Evolutionary conservation across 768 basidiomycete genomes (phyloP).

Genomic region (Rhizopogon vesiculosus): DNA sequence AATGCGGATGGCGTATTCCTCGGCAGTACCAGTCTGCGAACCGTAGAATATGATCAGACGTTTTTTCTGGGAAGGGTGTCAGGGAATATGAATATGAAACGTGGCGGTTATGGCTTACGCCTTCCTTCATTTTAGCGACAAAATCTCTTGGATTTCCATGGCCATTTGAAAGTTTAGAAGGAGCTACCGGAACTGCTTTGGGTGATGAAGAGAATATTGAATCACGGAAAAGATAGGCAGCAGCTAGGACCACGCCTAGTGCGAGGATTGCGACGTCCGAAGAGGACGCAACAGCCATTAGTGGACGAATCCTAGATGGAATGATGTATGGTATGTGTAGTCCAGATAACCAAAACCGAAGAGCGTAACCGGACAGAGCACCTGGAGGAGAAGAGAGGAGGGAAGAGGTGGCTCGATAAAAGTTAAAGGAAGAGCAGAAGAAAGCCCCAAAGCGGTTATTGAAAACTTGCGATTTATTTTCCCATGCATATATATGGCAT

Average conservation of each 20-base stretch:
- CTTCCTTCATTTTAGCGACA: constrained; percentile 89
- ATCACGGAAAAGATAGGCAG: constrained; percentile 80
- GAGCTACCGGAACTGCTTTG: constrained; percentile 44
- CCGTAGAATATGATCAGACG: constrained; percentile 97
- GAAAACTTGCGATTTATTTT: too few species aligned
- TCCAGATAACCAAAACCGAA: neutral
- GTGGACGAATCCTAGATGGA: constrained; percentile 12
- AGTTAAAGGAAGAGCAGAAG: constrained; percentile 4
- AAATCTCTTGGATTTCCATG: constrained; percentile 92
- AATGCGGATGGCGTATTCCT: constrained; percentile 95
- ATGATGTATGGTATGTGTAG: neutral
- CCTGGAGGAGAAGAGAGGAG: neutral
- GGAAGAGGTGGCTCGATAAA: neutral
- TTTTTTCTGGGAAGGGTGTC: constrained; percentile 66
- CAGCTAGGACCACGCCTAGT: constrained; percentile 72
- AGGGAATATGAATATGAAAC: constrained; percentile 2
- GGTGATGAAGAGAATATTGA: constrained; percentile 68
- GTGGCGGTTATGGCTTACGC: constrained; percentile 49
- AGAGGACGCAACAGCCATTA: constrained; percentile 57
- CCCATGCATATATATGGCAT: too few species aligned
- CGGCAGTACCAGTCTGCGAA: constrained; percentile 97
- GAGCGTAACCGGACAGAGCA: neutral
- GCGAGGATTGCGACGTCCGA: constrained; percentile 72
- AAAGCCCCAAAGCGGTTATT: neutral
- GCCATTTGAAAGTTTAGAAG: constrained; percentile 50